Evolutionary conservation across 202 grass and related monocot species (phyloP).

Genomic region (Hordeum pubiflorum): DNA sequence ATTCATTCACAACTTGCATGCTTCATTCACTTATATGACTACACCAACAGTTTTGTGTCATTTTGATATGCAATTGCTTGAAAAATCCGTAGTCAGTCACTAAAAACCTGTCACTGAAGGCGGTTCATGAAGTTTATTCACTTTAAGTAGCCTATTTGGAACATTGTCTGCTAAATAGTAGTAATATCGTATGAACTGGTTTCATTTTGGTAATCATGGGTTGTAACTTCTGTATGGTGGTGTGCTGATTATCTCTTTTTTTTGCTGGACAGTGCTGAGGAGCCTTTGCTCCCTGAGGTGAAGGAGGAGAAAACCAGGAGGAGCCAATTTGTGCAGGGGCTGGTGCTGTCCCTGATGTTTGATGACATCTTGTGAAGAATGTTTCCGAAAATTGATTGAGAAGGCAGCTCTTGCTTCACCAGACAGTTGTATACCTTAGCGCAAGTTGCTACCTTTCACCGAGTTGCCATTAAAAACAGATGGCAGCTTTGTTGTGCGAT

Average conservation of each 20-base stretch:
- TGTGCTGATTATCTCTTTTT: not conserved
- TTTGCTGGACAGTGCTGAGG: constrained; percentile 35
- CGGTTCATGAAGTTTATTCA: not conserved
- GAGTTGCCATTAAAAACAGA: constrained; percentile 17
- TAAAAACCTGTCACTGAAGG: not conserved
- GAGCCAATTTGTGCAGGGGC: constrained; percentile 64
- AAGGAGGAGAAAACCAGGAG: constrained; percentile 62
- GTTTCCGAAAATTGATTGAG: constrained; percentile 4
- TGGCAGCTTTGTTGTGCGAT: constrained; percentile 20
- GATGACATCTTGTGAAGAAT: constrained; percentile 52
- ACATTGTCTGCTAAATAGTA: not conserved
- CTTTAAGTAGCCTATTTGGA: constrained; percentile 1
- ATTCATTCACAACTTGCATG: not conserved
- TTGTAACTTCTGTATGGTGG: not conserved
- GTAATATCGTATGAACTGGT: not conserved
- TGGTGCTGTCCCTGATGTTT: constrained; percentile 79
- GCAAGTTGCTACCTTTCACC: not conserved
- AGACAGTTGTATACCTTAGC: not conserved
- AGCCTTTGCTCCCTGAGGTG: constrained; percentile 56
- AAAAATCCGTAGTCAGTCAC: not conserved
- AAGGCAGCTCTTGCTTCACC: constrained; percentile 19
- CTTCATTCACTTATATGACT: not conserved
- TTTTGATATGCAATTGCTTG: not conserved
- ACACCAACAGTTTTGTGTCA: not conserved
- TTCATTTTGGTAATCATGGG: not conserved